phyloP scores from a whole-genome alignment of 768 basidiomycete genomes.

The Nevesoporus exiguus region DNA sequence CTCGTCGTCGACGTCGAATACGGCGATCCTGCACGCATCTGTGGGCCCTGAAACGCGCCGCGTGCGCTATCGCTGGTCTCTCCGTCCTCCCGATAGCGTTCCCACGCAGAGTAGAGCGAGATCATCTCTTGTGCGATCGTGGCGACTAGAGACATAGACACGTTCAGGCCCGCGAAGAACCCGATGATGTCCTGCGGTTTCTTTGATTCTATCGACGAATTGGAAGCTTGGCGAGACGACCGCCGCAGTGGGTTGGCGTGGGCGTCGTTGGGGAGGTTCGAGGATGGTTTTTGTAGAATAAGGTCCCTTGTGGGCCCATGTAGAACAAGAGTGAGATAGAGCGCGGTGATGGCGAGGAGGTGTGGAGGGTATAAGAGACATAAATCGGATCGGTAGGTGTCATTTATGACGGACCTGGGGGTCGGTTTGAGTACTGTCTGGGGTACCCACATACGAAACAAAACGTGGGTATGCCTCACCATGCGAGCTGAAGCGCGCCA shows the following conservation, averaged over 20 bases:
- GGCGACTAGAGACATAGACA: constrained; percentile 77
- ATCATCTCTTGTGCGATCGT: constrained; percentile 91
- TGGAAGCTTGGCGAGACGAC: constrained; percentile 48
- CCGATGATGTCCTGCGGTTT: constrained; percentile 65
- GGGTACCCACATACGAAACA: not conserved
- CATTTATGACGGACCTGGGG: constrained; percentile 93
- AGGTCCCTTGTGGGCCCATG: constrained; percentile 54
- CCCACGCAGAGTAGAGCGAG: constrained; percentile 86
- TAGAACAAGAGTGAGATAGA: constrained; percentile 83
- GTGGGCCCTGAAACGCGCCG: constrained; percentile 16
- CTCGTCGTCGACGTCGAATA: constrained; percentile 17
- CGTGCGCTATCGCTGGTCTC: constrained; percentile 32
- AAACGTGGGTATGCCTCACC: constrained; percentile 50
- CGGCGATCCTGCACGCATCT: constrained; percentile 15
- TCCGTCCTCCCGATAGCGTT: constrained; percentile 68
- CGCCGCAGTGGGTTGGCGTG: constrained; percentile 46
- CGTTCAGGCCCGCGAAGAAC: constrained; percentile 84
- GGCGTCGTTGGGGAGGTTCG: constrained; percentile 13
- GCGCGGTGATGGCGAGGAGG: constrained; percentile 85
- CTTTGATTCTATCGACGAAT: constrained; percentile 27
- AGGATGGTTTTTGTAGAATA: constrained; percentile 38
- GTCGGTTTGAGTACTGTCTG: not conserved
- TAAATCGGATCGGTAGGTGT: constrained; percentile 90
- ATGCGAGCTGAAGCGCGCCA: constrained; percentile 83
- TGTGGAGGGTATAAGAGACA: constrained; percentile 96